These are phyloP conservation scores for Auricularia sp. DNA, from an alignment of 768 basidiomycete genomes.

Conservation along the genomic window DNA sequence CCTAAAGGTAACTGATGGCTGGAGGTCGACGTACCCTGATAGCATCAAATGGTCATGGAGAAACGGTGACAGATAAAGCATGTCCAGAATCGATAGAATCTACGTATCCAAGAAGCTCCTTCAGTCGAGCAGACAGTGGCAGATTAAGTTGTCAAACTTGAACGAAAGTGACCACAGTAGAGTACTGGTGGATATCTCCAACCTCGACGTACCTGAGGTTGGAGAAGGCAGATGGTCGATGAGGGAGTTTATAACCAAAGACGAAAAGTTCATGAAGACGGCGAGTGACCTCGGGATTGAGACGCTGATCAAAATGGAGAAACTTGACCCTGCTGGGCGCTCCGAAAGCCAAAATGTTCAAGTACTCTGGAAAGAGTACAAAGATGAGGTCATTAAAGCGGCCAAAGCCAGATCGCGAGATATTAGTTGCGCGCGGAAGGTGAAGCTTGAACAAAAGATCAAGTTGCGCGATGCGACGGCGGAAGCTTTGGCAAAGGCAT, in stretches of 20 bases:
- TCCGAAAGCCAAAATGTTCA: too few species aligned
- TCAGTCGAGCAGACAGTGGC: neutral
- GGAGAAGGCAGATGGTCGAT: neutral
- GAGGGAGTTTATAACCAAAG: neutral
- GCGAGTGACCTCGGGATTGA: neutral
- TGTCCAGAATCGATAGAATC: neutral
- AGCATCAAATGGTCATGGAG: neutral
- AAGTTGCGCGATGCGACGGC: too few species aligned
- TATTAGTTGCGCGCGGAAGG: too few species aligned
- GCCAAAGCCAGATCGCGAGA: too few species aligned
- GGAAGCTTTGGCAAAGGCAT: too few species aligned
- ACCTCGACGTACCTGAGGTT: neutral
- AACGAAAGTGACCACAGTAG: neutral
- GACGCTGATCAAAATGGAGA: neutral
- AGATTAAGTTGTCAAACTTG: neutral
- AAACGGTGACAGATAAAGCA: neutral
- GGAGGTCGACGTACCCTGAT: neutral
- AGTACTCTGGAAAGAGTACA: too few species aligned
- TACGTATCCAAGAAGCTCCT: neutral
- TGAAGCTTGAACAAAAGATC: too few species aligned
- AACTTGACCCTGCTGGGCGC: too few species aligned
- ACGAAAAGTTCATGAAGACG: neutral
- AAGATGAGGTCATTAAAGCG: too few species aligned
- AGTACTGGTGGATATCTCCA: neutral
- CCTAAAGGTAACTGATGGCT: neutral